Conservation (phyloP, 352 stramenopile species). For the Phytophthora sansomeana region DNA sequence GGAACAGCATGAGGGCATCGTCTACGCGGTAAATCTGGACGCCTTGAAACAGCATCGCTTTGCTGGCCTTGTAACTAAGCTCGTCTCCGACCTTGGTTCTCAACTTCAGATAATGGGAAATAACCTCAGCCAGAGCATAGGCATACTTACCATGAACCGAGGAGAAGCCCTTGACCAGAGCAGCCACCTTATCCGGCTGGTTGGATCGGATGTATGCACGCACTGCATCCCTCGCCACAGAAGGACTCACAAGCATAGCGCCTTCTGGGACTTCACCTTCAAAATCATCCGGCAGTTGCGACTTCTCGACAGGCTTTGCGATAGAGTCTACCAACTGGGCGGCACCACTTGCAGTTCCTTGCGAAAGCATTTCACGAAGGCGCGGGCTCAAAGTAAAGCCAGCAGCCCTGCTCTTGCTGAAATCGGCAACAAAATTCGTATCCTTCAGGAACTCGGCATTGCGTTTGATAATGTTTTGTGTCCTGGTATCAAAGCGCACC, state of each 20-base stretch:
- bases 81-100: constrained; percentile 45
- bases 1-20: constrained; percentile 54
- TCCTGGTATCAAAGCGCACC: constrained; percentile 67
- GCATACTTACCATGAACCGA: constrained; percentile 50
- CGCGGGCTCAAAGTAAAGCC: constrained; percentile 47
- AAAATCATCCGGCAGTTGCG: constrained; percentile 50
- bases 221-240: constrained; percentile 53
- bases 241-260: constrained; percentile 48
- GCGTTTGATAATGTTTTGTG: constrained; percentile 61
- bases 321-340: constrained; percentile 52
- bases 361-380: constrained; percentile 55
- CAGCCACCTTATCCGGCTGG: constrained; percentile 65
- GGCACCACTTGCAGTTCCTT: constrained; percentile 45
- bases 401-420: constrained; percentile 34
- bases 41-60: constrained; percentile 61
- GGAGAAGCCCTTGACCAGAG: constrained; percentile 62
- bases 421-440: constrained; percentile 43
- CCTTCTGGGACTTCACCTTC: constrained; percentile 32
- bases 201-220: constrained; percentile 54
- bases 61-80: constrained; percentile 58
- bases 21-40: constrained; percentile 57
- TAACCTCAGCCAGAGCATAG: constrained; percentile 55
- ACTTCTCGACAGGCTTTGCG: constrained; percentile 43
- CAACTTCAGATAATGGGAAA: constrained; percentile 53
- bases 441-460: constrained; percentile 56